Evolutionary conservation across 2,329 filamentous ascomycete genomes (phyloP), one percentile per base, ranked within the genome.

Genomic region (Penicillium sp.): DNA sequence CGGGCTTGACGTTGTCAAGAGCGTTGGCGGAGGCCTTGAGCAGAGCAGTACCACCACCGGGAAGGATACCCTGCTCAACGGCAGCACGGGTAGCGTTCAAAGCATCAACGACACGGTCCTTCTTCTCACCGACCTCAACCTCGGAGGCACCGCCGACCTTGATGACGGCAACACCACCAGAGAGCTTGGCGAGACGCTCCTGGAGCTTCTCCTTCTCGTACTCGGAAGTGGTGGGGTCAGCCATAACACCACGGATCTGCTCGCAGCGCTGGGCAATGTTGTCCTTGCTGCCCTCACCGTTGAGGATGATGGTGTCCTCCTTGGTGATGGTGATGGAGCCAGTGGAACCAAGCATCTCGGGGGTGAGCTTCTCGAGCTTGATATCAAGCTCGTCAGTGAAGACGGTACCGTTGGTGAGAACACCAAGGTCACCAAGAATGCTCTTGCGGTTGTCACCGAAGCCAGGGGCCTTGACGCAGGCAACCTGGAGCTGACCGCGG

Each of bases 191-290:
- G 61, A 99, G 90, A 82, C 95, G 95, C 85, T 99, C 95, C 83
- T 98, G 95, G 65, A 99, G 91, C 88, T 99, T 99, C 90, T 99
- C 95, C 87, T 97, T 98, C 87, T 99, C 95, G 82, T 99, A 99
- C 74, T 99, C 95, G 48, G 93, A 97, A 64, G 95, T 99, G 69
- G 86, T 88, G 65, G 93, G 90, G 82, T 99, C 95, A 62, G 83
- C 85, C 83, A 97, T 96, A 79, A 98, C 92, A 68, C 93, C 93
- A 68, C 95, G 93, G 80, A 99, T 99, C 84, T 99, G 95, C 82
- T 99, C 95, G 81, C 95, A 98, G 76, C 95, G 90, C 84, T 97
- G 92, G 64, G 90, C 80, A 71, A 99, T 96, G 66, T 85, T 78
- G 74, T 99, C 95, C 86, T 98, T 97, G 88, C 82, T 89, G 64